A percentile compares a stretch with the other conserved stretches of the same genome.
Evolutionary conservation across 768 basidiomycete genomes (phyloP).

Genomic region (Russula sp.): DNA sequence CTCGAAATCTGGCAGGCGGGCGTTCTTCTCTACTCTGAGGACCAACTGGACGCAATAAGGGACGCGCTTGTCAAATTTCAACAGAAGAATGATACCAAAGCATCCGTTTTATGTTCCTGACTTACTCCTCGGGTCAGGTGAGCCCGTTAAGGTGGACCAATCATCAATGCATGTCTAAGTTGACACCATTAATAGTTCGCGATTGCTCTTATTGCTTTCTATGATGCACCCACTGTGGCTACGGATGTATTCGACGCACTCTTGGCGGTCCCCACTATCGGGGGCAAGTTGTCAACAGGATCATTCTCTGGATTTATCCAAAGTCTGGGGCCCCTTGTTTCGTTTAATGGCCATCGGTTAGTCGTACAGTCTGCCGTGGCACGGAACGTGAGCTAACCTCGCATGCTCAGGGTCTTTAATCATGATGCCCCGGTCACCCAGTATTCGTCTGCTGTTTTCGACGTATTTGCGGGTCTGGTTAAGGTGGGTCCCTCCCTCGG

Average conservation of each 20-base stretch:
- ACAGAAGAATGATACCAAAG: constrained; percentile 15
- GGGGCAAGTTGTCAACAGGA: background rate
- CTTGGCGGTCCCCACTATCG: constrained; percentile 16
- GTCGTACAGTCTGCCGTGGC: background rate
- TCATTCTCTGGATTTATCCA: constrained; percentile 6
- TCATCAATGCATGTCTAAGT: too few species aligned
- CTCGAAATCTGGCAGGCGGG: background rate
- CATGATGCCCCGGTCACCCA: background rate
- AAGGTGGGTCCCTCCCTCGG: background rate
- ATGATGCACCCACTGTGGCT: constrained; percentile 29
- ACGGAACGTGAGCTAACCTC: background rate
- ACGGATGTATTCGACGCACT: constrained; percentile 28
- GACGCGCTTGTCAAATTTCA: background rate
- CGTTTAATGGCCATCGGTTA: background rate
- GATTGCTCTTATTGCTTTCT: constrained; percentile 11
- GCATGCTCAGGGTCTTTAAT: background rate
- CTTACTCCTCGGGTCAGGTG: constrained; percentile 7
- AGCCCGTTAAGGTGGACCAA: background rate
- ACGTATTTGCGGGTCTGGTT: constrained; percentile 3
- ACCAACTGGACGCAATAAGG: background rate
- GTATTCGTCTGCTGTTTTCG: constrained; percentile 6
- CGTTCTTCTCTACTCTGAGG: background rate
- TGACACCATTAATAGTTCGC: background rate
- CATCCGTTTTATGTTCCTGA: background rate
- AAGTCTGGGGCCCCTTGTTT: background rate